Percentiles rank a stretch among this genome's conserved stretches.
These are phyloP conservation scores for Scedosporium apiospermum DNA, from an alignment of 2,329 filamentous ascomycete species.

Conservation along the genomic window DNA sequence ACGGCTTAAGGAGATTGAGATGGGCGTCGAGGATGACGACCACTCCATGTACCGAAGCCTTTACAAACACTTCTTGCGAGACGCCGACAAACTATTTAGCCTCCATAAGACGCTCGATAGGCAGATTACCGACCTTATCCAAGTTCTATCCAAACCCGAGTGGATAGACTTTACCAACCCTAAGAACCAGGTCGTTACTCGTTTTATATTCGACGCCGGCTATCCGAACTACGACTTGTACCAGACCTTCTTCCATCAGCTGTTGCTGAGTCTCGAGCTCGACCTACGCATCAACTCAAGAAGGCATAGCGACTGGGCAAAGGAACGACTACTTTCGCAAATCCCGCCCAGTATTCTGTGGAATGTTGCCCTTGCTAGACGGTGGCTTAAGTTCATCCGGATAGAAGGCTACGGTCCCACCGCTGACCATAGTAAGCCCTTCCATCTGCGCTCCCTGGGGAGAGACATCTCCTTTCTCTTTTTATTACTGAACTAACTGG, in stretches of 20 bases:
- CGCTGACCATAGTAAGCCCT: slow-evolving; percentile 36
- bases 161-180: slow-evolving; percentile 67
- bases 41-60: slow-evolving; percentile 52
- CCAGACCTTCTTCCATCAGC: slow-evolving; percentile 63
- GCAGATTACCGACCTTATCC: slow-evolving; percentile 64
- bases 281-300: slow-evolving; percentile 58
- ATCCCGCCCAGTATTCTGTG: slow-evolving; percentile 64
- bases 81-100: slow-evolving; percentile 49
- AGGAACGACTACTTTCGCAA: slow-evolving; percentile 52
- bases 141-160: slow-evolving; percentile 55
- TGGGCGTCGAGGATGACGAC: slow-evolving; percentile 46
- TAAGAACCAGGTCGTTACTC: slow-evolving; percentile 63
- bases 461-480: too few species aligned
- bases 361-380: slow-evolving; percentile 62
- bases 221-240: slow-evolving; percentile 47
- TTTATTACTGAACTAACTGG: too few species aligned
- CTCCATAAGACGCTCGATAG: slow-evolving; percentile 46
- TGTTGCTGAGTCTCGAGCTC: slow-evolving; percentile 65
- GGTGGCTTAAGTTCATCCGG: slow-evolving; percentile 62
- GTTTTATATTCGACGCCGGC: slow-evolving; percentile 57
- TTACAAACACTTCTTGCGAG: slow-evolving; percentile 59
- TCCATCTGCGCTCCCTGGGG: not conserved
- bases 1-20: slow-evolving; percentile 49
- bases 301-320: slow-evolving; percentile 51
- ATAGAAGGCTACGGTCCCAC: slow-evolving; percentile 50